Evolutionary conservation across 495 filamentous ascomycete genomes (phyloP).

Genomic region (Aspergillus nidulans): DNA sequence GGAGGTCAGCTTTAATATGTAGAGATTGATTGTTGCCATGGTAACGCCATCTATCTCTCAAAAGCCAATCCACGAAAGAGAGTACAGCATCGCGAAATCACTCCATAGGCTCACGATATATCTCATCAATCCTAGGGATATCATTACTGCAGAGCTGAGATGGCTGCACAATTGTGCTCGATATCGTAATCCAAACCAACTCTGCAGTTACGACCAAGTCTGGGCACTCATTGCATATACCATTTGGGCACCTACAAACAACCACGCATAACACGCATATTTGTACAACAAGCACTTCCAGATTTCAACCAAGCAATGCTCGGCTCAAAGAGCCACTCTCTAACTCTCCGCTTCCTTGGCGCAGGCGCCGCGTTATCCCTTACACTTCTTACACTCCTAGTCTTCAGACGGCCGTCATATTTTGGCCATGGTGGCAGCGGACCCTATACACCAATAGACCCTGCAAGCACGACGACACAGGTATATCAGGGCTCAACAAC

Average conservation of each 20-base stretch:
- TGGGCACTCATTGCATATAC: not conserved
- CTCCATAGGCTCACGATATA: too few relatives aligned
- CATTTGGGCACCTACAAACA: not conserved
- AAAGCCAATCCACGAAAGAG: too few relatives aligned
- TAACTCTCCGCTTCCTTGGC: constrained; percentile 32
- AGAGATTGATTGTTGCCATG: constrained; percentile 13
- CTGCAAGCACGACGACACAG: not conserved
- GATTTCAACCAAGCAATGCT: constrained; percentile 6
- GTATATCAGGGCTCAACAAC: too few relatives aligned
- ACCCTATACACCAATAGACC: not conserved
- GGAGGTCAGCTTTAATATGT: not conserved
- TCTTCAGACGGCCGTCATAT: constrained; percentile 11
- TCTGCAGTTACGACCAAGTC: not conserved
- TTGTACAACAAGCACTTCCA: not conserved
- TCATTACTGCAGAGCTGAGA: not conserved
- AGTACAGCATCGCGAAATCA: too few relatives aligned
- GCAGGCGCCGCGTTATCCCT: constrained; percentile 28
- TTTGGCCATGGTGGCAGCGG: not conserved
- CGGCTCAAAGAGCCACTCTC: constrained; percentile 14
- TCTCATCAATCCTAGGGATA: too few relatives aligned
- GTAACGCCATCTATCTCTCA: constrained; percentile 3
- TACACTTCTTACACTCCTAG: constrained; percentile 29
- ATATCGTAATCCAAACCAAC: not conserved
- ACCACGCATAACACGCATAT: not conserved
- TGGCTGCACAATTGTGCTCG: not conserved